Base-by-base conservation (phyloP, 1,139 yeast genomes). In the Nematodospora anomalae region DNA sequence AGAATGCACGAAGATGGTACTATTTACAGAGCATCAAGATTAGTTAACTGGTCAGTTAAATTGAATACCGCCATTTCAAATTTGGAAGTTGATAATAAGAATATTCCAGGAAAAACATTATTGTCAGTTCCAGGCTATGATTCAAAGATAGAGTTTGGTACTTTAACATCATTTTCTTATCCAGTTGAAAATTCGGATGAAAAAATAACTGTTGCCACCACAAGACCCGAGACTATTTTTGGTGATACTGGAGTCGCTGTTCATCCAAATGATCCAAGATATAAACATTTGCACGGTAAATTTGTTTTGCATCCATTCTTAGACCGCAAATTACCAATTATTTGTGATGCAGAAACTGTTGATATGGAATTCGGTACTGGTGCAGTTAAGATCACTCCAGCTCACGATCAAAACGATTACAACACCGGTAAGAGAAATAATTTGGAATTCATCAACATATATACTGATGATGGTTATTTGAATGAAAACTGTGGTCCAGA, bases 311-410 rank as follows among this genome's bases (percentile, higher is more conserved):
- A 92, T 66, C 98, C 98, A 44, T 86, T 92, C 66, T 68, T 88
- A 52, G 87, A 84, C 58, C 83, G 90, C 61, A 74, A 79, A 57
- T 66, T 92, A 40, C 98, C 98, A 48, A 88, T 92, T 57, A 71
- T 92, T 44, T 78, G 90, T 39, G 98, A 92, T 61, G 60, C 82
- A 26, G 96, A 88, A 65, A 94, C 97, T 27, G 98, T 92, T 46
- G 98, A 92, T 63, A 92, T 92, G 97, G 96, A 87, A 64, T 92
- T 92, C 52, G 98, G 98, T 75, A 92, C 98, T 49, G 98, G 98
- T 83, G 98, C 98, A 30, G 98, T 92, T 48, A 92, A 92, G 69
- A 92, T 92, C 58, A 92, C 98, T 15, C 98, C 98, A 42, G 97
- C 96, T 37, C 98, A 92, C 64, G 98, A 92, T 66, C 87, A 84